phyloP scores from a whole-genome alignment of 179 eudicot species.

The Beta corolliflora region DNA sequence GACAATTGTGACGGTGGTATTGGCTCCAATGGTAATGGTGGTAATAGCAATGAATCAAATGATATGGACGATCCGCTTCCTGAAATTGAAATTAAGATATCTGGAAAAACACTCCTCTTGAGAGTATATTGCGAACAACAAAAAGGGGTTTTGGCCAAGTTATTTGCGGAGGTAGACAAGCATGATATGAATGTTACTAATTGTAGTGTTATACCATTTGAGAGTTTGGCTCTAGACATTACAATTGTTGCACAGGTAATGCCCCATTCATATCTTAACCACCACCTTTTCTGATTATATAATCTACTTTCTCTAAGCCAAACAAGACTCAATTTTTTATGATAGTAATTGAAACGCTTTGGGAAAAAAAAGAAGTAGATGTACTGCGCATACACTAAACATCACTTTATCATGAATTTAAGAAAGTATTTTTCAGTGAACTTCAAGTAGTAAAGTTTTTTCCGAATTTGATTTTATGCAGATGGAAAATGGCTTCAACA shows the following conservation, averaged over 20 bases:
- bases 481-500: neutral
- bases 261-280: neutral
- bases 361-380: too few relatives aligned
- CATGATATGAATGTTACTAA: neutral
- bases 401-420: too few relatives aligned
- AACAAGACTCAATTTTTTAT: neutral
- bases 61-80: neutral
- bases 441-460: neutral
- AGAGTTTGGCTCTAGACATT: neutral
- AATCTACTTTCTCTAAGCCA: too few relatives aligned
- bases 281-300: neutral
- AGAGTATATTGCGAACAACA: slow-evolving; percentile 12
- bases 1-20: too few relatives aligned
- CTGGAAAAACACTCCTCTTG: neutral
- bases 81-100: slow-evolving; percentile 12
- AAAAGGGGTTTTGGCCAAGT: slow-evolving; percentile 5
- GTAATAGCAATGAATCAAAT: too few relatives aligned
- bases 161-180: slow-evolving; percentile 13
- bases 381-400: too few relatives aligned
- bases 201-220: slow-evolving; percentile 1
- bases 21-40: too few relatives aligned
- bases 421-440: too few relatives aligned
- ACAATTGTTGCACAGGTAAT: slow-evolving; percentile 26
- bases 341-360: neutral
- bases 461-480: neutral